A percentile compares a stretch with the other conserved stretches of the same genome.
Evolutionary conservation across 768 basidiomycete species (phyloP).

Genomic region (Serendipita indica): DNA sequence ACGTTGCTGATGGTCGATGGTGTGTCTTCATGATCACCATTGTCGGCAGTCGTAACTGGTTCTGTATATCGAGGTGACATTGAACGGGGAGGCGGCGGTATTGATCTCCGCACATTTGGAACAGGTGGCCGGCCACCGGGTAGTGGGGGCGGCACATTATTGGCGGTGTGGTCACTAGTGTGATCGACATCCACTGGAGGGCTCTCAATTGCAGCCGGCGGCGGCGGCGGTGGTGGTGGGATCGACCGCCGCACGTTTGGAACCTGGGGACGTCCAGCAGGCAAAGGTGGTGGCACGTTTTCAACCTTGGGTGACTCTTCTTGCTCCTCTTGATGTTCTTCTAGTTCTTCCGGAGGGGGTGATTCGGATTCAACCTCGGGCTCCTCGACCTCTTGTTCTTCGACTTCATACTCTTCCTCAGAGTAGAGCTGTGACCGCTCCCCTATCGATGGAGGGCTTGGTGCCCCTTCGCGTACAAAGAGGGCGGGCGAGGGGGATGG

Average conservation of each 20-base stretch:
- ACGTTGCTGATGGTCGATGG: too few species aligned
- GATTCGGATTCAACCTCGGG: too few species aligned
- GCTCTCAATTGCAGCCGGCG: background rate
- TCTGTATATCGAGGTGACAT: too few species aligned
- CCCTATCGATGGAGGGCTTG: background rate
- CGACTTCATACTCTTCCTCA: background rate
- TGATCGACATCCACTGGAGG: too few species aligned
- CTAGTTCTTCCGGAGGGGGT: too few species aligned
- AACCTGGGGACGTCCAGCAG: background rate
- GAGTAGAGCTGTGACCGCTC: background rate
- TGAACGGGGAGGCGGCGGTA: conserved; percentile 3
- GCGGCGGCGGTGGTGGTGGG: conserved; percentile 2
- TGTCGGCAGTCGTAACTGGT: too few species aligned
- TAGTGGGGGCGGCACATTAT: background rate
- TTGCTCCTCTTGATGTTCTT: background rate
- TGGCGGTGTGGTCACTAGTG: too few species aligned
- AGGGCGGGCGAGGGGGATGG: background rate
- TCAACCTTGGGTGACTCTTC: background rate
- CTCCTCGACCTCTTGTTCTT: background rate
- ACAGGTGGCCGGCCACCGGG: background rate
- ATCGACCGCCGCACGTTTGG: conserved; percentile 3
- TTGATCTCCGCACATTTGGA: background rate
- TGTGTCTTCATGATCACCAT: too few species aligned
- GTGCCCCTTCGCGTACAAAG: conserved; percentile 1
- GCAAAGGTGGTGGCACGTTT: conserved; percentile 7